A percentile compares a stretch with the other conserved stretches of the same genome.
These are phyloP conservation scores for Agrocybe pediades DNA, from an alignment of 768 basidiomycete species.

Conservation along the genomic window DNA sequence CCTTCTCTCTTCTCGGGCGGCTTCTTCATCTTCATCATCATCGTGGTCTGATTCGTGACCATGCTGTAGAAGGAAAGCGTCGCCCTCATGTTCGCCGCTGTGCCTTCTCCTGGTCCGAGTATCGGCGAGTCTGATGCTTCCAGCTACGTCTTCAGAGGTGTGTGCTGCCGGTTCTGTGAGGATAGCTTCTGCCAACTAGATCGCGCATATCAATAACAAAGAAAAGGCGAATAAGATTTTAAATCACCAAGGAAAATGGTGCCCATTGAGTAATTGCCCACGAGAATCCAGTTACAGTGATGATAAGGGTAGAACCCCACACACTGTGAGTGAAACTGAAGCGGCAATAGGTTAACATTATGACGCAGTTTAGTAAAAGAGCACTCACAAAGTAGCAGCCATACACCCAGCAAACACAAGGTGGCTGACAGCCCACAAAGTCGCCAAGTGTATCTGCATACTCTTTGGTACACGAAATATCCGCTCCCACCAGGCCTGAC, in stretches of 20 bases:
- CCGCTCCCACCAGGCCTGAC: slow-evolving; percentile 20
- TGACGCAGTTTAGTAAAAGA: not conserved
- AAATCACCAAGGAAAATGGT: slow-evolving; percentile 78
- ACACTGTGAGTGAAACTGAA: slow-evolving; percentile 73
- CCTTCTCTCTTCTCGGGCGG: slow-evolving; percentile 19
- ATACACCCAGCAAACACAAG: slow-evolving; percentile 75
- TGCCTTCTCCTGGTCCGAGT: slow-evolving; percentile 35
- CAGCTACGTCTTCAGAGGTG: slow-evolving; percentile 27
- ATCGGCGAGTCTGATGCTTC: slow-evolving; percentile 46
- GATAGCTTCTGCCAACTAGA: slow-evolving; percentile 83
- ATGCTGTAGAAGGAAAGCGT: slow-evolving; percentile 28
- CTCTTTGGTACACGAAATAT: slow-evolving; percentile 36
- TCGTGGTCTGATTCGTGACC: slow-evolving; percentile 30
- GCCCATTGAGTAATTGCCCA: slow-evolving; percentile 95
- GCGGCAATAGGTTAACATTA: not conserved
- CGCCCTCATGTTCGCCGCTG: slow-evolving; percentile 29
- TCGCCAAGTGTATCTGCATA: slow-evolving; percentile 62
- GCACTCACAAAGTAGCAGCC: slow-evolving; percentile 79
- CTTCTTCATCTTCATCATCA: slow-evolving; percentile 26
- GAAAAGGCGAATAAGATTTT: not conserved
- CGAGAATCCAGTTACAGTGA: slow-evolving; percentile 83
- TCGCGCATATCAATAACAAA: not conserved
- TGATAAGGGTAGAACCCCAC: slow-evolving; percentile 68
- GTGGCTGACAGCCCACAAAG: slow-evolving; percentile 80
- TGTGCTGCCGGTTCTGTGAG: slow-evolving; percentile 56